Base-by-base conservation (phyloP, 768 basidiomycete species). In the Tubosaeta sp. region DNA sequence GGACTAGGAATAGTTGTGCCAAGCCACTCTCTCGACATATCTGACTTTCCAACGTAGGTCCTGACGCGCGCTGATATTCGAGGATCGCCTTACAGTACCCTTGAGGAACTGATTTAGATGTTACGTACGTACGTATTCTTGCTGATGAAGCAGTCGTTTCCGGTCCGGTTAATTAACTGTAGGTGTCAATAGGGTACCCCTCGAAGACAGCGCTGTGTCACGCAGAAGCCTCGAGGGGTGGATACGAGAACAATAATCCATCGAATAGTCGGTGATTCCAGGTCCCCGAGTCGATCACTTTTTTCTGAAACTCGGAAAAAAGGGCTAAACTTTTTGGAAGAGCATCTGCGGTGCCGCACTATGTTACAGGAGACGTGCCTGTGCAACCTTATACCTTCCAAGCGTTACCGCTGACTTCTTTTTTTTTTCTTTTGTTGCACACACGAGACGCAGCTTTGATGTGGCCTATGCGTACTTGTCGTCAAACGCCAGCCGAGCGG, bases 121-220 rank as follows among this genome's bases (percentile, higher is more conserved):
- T 56, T 52, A 44, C 53, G 45, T 44, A 44, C 53, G 45, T 44
- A 49, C 11, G 9, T 5, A 18, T 27, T 24, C 24, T 42, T 25
- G 41, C 41, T 51, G 22, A n/a, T 44, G 25, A 44, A n/a, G n/a
- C 45, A 14, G 45, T 44, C 49, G 40, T 47, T 48, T 25, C 51
- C 55, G 32, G 38, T n/a, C 39, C 46, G 48, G 35, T 44, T n/a
- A 19, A 36, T 34, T 22, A 22, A 42, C 12, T 10, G 13, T 39
- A 9, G 34, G 35, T 11, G 24, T 19, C 34, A 48, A 41, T 40
- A 36, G 41, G 44, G 46, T 31, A 24, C 22, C 32, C 19, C 31
- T 21, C 18, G 46, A 30, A 39, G 44, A 40, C 13, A 39, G 24
- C 39, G 31, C 36, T 21, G 36, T 3, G 16, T 60, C 54, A 21